Conservation (phyloP, 345 rosid genomes). For the Populus davidiana region DNA sequence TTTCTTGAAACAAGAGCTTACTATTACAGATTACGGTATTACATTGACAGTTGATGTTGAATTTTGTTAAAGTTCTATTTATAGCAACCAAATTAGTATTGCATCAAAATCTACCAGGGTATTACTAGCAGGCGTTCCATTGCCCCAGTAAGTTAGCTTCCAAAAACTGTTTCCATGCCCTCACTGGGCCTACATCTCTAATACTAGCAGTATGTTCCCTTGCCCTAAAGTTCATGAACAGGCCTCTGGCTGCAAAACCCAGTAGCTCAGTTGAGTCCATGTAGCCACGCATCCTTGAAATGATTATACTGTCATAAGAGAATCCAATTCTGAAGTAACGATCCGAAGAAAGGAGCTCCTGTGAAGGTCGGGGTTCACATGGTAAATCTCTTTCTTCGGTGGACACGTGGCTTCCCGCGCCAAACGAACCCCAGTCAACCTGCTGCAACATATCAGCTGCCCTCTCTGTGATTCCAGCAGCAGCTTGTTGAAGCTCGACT, state of each 20-base stretch:
- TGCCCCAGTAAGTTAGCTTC: constrained; percentile 2
- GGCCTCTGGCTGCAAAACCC: constrained; percentile 77
- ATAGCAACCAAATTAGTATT: no score
- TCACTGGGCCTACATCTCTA: constrained; percentile 37
- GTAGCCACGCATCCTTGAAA: constrained; percentile 46
- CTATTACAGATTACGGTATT: no score
- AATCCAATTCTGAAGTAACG: constrained; percentile 28
- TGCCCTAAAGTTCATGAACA: constrained; percentile 37
- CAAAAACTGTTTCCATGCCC: constrained; percentile 56
- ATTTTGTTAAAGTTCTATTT: background rate
- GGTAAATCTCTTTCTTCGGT: constrained; percentile 8
- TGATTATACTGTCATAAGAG: constrained; percentile 32
- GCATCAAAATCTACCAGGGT: background rate
- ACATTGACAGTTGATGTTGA: no score
- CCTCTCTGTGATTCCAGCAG: constrained; percentile 23
- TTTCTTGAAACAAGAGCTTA: no score
- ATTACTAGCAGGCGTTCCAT: constrained; percentile 6
- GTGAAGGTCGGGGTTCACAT: constrained; percentile 8
- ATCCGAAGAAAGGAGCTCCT: constrained; percentile 15
- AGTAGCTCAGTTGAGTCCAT: constrained; percentile 57
- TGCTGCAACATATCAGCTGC: constrained; percentile 45
- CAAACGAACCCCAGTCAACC: constrained; percentile 60
- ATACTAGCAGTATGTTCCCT: constrained; percentile 7
- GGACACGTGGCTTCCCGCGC: constrained; percentile 31
- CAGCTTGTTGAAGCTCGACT: constrained; percentile 12